Evolutionary conservation across 2,329 filamentous ascomycete genomes (phyloP).

Genomic region (Ascosphaera pollenicola): DNA sequence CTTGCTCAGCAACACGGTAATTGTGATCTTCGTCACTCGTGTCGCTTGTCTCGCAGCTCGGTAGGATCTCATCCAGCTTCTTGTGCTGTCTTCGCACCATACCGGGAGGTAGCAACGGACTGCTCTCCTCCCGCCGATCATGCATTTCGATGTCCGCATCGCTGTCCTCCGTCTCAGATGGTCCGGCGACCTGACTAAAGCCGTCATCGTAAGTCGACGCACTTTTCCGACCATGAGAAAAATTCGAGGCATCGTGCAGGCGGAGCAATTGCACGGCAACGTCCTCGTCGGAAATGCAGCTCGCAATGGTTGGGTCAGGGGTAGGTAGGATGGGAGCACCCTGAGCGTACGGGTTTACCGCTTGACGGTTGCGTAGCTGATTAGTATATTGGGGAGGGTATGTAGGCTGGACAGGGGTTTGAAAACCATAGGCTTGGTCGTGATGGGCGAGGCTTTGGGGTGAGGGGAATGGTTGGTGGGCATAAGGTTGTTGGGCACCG

Average conservation of each 20-base stretch:
- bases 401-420: slow-evolving; percentile 16
- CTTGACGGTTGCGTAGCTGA: slow-evolving; percentile 45
- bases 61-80: slow-evolving; percentile 29
- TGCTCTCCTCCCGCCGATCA: slow-evolving; percentile 14
- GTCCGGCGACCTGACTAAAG: slow-evolving; percentile 73
- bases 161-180: slow-evolving; percentile 39
- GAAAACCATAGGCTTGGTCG: slow-evolving; percentile 17
- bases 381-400: slow-evolving; percentile 38
- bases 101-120: slow-evolving; percentile 22
- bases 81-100: slow-evolving; percentile 25
- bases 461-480: slow-evolving; percentile 57
- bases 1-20: slow-evolving; percentile 31
- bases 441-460: slow-evolving; percentile 52
- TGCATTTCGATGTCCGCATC: slow-evolving; percentile 37
- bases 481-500: slow-evolving; percentile 68
- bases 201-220: slow-evolving; percentile 86
- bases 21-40: slow-evolving; percentile 40
- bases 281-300: slow-evolving; percentile 94
- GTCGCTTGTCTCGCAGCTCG: slow-evolving; percentile 34
- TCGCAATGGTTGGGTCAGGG: slow-evolving; percentile 90
- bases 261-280: slow-evolving; percentile 94
- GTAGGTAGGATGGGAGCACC: slow-evolving; percentile 53
- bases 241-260: slow-evolving; percentile 78
- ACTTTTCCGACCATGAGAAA: slow-evolving; percentile 79
- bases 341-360: slow-evolving; percentile 29